phyloP scores from a whole-genome alignment of 257 asterid species.

The Buddleja alternifolia region DNA sequence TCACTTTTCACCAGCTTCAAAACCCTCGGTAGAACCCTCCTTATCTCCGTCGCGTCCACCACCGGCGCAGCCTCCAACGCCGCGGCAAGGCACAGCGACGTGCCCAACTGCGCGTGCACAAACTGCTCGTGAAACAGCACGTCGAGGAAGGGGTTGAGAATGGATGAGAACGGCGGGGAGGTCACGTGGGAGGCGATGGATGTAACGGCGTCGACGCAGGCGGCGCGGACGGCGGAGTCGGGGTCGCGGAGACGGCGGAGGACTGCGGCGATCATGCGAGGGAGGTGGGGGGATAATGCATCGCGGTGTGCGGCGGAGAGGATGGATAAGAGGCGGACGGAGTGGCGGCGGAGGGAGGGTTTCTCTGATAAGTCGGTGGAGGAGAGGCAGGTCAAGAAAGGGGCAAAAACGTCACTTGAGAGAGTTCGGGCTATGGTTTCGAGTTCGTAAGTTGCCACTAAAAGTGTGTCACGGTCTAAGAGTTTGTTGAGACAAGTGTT shows the following conservation, averaged over 20 bases:
- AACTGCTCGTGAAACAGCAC: constrained; percentile 72
- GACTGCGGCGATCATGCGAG: constrained; percentile 71
- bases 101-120: constrained; percentile 48
- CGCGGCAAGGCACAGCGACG: constrained; percentile 73
- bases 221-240: constrained; percentile 77
- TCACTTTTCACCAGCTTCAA: constrained; percentile 65
- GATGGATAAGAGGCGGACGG: constrained; percentile 62
- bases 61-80: constrained; percentile 52
- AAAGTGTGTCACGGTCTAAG: constrained; percentile 87
- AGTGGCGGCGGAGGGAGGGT: constrained; percentile 77
- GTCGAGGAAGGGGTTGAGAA: constrained; percentile 74
- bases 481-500: constrained; percentile 87
- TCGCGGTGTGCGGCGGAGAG: constrained; percentile 71
- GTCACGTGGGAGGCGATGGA: constrained; percentile 55
- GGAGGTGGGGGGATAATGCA: constrained; percentile 66
- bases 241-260: constrained; percentile 83
- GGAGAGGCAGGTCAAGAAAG: constrained; percentile 68
- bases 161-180: constrained; percentile 51
- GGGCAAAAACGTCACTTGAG: constrained; percentile 54
- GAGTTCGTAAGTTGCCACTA: constrained; percentile 78
- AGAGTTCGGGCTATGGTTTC: constrained; percentile 71
- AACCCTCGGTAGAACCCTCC: constrained; percentile 55
- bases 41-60: constrained; percentile 55
- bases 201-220: constrained; percentile 61
- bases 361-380: constrained; percentile 82